Conservation (phyloP, 2,329 filamentous ascomycete genomes). For the Pseudogymnoascus sp. region DNA sequence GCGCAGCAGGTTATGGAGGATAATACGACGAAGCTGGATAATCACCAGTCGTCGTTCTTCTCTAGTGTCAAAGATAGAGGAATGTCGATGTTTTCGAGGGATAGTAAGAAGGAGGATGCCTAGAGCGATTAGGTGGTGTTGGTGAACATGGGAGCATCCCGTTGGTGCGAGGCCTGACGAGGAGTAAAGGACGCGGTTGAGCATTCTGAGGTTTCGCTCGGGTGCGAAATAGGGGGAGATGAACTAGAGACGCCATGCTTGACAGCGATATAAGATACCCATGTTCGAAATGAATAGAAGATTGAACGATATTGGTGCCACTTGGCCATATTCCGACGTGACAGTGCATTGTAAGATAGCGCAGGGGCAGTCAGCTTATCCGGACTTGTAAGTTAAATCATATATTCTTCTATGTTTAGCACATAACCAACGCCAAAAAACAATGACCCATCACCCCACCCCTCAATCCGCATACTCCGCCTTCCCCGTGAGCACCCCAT, state of each 20-base stretch:
- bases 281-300: background rate
- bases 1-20: slow-evolving; percentile 47
- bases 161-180: background rate
- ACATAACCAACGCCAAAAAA: slow-evolving; percentile 4
- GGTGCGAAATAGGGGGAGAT: background rate
- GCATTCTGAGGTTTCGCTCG: background rate
- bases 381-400: background rate
- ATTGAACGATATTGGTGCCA: background rate
- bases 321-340: background rate
- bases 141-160: background rate
- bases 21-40: slow-evolving; percentile 44
- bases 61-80: background rate
- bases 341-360: background rate
- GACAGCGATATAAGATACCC: slow-evolving; percentile 3
- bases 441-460: background rate
- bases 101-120: background rate
- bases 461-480: slow-evolving; percentile 22
- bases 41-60: slow-evolving; percentile 24
- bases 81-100: background rate
- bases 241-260: background rate
- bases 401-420: slow-evolving; percentile 4
- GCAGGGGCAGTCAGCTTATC: background rate
- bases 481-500: slow-evolving; percentile 29
- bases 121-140: background rate
- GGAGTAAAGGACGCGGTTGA: background rate